Base-by-base conservation (phyloP, 2,329 filamentous ascomycete species). In the Fusarium coffeatum region DNA sequence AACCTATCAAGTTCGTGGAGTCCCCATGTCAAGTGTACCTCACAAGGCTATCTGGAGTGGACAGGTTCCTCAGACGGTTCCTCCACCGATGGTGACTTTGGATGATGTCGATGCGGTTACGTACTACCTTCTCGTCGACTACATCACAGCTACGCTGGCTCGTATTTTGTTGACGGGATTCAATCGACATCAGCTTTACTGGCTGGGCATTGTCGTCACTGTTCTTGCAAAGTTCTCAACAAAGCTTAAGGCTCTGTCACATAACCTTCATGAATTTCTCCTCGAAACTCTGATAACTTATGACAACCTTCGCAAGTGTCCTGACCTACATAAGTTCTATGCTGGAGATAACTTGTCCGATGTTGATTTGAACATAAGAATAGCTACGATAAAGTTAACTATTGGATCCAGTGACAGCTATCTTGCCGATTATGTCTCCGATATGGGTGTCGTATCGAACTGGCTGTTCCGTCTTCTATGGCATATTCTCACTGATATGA, bases 41-140 rank as follows among this genome's bases (percentile, higher is more conserved):
- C 0, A 0, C 8, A 7, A 16, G 15, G 15, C 1, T 5, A 34
- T 8, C 30, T 3, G 30, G 15, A 34, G 15, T 1, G 30, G 15
- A 16, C 2, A 8, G 2, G 30, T 3, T 34, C 0, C 30, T 16
- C 15, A 34, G 30, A 5, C 9, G 16, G 30, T 1, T 16, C 8
- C 15, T 34, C 3, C 9, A 16, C 7, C 15, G 8, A 16, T 34
- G 15, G 4, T 1, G 2, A 4, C 30, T 18, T 34, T 34, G 2
- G 6, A 43, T 12, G 41, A 43, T 5, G 15, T 8, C 3, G 22
- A 43, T 22, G 22, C 41, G 22, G 8, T 10, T 6, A 25, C 22
- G 6, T 45, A 45, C 15, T 45, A 45, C 22, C 1, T 11, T 8
- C 42, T 25, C 0, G 42, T 45, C 4, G 42, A 45, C 22, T 45